These are phyloP conservation scores for Calonectria pauciramosa DNA, from an alignment of 2,329 filamentous ascomycete species.

Conservation along the genomic window DNA sequence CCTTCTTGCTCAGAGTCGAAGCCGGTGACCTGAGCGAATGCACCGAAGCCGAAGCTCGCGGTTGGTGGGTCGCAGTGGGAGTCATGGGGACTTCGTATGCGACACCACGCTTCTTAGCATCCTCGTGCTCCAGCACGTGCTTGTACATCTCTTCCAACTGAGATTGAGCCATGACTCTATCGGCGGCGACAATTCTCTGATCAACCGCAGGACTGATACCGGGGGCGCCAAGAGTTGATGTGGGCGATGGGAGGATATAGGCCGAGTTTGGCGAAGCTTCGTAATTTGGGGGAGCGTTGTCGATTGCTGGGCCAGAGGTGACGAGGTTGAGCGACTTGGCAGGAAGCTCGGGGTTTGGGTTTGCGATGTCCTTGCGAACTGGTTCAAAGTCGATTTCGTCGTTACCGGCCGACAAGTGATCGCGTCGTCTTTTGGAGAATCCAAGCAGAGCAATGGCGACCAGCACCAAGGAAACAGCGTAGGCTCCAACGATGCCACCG, in stretches of 20 bases:
- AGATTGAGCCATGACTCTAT: slow-evolving; percentile 80
- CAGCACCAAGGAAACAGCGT: slow-evolving; percentile 82
- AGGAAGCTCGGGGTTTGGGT: slow-evolving; percentile 38
- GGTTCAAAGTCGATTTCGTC: slow-evolving; percentile 62
- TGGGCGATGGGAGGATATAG: slow-evolving; percentile 62
- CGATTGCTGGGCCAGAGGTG: slow-evolving; percentile 47
- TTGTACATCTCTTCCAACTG: slow-evolving; percentile 94
- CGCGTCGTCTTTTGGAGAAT: slow-evolving; percentile 69
- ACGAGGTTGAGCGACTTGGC: slow-evolving; percentile 34
- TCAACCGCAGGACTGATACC: slow-evolving; percentile 82
- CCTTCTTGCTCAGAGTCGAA: slow-evolving; percentile 58
- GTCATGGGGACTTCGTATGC: slow-evolving; percentile 59
- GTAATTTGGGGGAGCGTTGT: slow-evolving; percentile 54
- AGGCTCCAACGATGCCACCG: slow-evolving; percentile 85
- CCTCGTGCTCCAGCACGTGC: slow-evolving; percentile 91
- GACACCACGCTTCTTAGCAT: slow-evolving; percentile 71
- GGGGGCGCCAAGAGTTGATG: slow-evolving; percentile 62
- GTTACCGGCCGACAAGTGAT: slow-evolving; percentile 66
- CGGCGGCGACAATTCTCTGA: slow-evolving; percentile 79
- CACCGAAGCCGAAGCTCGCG: slow-evolving; percentile 36
- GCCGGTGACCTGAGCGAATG: slow-evolving; percentile 46
- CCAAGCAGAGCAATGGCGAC: slow-evolving; percentile 76
- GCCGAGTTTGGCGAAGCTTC: slow-evolving; percentile 44
- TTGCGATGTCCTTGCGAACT: slow-evolving; percentile 39
- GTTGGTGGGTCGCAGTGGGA: slow-evolving; percentile 44